Evolutionary conservation across 371 early-diverging fungal genomes (phyloP).

Genomic region (Saksenaea vasiformis): DNA sequence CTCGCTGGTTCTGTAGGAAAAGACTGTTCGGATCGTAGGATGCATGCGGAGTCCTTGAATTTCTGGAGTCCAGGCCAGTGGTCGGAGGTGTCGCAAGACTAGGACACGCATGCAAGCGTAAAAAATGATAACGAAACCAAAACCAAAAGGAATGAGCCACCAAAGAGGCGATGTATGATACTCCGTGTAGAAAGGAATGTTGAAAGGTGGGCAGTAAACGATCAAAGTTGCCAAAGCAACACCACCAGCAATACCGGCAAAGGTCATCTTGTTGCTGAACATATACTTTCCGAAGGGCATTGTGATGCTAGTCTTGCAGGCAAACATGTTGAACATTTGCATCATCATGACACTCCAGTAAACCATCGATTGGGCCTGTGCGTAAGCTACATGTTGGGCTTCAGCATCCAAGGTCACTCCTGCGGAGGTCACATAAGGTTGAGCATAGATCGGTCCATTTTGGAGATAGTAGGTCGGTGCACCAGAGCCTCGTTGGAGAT

Average conservation of each 20-base stretch:
- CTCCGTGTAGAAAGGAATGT: conserved; percentile 69
- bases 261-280: conserved; percentile 77
- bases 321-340: conserved; percentile 93
- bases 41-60: conserved; percentile 77
- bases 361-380: conserved; percentile 77
- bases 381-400: conserved; percentile 57
- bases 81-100: conserved; percentile 55
- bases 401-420: conserved; percentile 44
- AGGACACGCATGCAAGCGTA: conserved; percentile 71
- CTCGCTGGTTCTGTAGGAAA: neutral
- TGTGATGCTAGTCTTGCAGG: conserved; percentile 80
- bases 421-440: conserved; percentile 32
- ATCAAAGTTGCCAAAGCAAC: conserved; percentile 64
- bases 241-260: conserved; percentile 66
- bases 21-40: conserved; percentile 51
- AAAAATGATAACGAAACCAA: conserved; percentile 75
- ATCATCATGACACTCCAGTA: conserved; percentile 79
- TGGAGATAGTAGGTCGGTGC: conserved; percentile 47
- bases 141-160: conserved; percentile 81
- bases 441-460: conserved; percentile 45
- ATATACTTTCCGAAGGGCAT: conserved; percentile 69
- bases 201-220: conserved; percentile 83
- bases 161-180: conserved; percentile 64
- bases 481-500: conserved; percentile 49
- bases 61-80: conserved; percentile 70